phyloP scores from a whole-genome alignment of 2,329 filamentous ascomycete species.

The Cordyceps cicadae region DNA sequence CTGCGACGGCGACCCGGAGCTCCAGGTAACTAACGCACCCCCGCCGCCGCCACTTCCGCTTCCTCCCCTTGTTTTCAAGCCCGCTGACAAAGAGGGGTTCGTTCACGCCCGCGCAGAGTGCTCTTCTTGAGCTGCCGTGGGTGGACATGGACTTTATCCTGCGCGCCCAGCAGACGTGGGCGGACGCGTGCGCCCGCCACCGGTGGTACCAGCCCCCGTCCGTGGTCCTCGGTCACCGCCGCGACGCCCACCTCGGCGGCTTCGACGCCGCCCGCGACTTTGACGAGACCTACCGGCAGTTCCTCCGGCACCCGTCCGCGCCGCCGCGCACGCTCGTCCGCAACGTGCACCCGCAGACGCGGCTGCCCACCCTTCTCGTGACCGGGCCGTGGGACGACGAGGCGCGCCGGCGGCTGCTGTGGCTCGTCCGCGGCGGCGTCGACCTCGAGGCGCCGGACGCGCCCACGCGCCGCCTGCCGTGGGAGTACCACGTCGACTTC shows the following conservation, averaged over 20 bases:
- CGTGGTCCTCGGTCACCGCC: neutral
- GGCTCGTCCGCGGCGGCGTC: slow-evolving; percentile 35
- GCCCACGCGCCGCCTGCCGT: slow-evolving; percentile 19
- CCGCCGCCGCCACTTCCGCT: too few species aligned
- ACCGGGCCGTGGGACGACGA: slow-evolving; percentile 35
- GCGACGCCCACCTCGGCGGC: slow-evolving; percentile 12
- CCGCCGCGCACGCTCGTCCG: neutral
- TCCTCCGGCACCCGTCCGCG: neutral
- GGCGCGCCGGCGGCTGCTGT: slow-evolving; percentile 34
- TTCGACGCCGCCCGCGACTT: slow-evolving; percentile 20
- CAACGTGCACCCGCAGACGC: slow-evolving; percentile 31
- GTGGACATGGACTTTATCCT: slow-evolving; percentile 36
- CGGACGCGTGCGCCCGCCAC: slow-evolving; percentile 28
- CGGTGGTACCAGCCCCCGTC: slow-evolving; percentile 24
- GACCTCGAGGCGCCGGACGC: slow-evolving; percentile 21
- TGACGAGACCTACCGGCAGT: neutral
- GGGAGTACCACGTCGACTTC: slow-evolving; percentile 33
- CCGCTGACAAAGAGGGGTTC: slow-evolving; percentile 7
- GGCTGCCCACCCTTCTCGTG: slow-evolving; percentile 33
- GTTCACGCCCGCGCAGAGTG: slow-evolving; percentile 28
- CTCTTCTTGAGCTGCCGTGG: slow-evolving; percentile 37
- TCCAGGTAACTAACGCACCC: slow-evolving; percentile 32
- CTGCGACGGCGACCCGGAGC: slow-evolving; percentile 29
- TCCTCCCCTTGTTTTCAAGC: neutral
- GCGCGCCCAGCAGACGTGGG: slow-evolving; percentile 40